phyloP scores from a whole-genome alignment of 2,329 filamentous ascomycete species.

The Verticillium klebahnii region DNA sequence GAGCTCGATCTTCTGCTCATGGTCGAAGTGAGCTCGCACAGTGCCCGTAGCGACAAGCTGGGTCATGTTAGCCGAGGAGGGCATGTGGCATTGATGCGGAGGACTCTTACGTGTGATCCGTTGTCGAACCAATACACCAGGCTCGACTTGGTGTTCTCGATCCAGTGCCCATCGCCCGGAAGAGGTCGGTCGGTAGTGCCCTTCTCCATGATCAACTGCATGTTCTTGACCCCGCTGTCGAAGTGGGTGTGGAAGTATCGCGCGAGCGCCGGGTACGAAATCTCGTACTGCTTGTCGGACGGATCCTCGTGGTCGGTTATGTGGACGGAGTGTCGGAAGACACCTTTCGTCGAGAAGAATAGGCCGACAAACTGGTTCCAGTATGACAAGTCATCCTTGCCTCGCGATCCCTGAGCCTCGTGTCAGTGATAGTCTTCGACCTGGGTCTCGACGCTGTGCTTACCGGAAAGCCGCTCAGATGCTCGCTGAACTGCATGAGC shows the following conservation, averaged over 20 bases:
- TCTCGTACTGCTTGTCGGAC: conserved; percentile 78
- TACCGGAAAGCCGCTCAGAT: conserved; percentile 54
- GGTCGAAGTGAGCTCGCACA: conserved; percentile 75
- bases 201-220: conserved; percentile 81
- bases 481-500: conserved; percentile 59
- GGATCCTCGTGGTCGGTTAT: conserved; percentile 49
- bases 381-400: conserved; percentile 64
- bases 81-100: not conserved
- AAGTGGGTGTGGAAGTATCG: conserved; percentile 91
- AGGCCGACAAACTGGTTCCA: conserved; percentile 77
- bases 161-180: conserved; percentile 62
- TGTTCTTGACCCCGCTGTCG: conserved; percentile 76
- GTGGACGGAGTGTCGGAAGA: conserved; percentile 69
- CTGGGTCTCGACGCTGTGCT: not conserved
- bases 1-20: conserved; percentile 73
- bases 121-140: conserved; percentile 88
- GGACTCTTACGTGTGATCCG: conserved; percentile 66
- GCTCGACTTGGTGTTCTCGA: conserved; percentile 72
- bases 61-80: not conserved
- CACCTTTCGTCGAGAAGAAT: conserved; percentile 75
- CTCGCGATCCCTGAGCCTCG: conserved; percentile 44
- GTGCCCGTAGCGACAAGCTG: conserved; percentile 74
- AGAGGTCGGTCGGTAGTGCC: conserved; percentile 50
- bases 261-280: conserved; percentile 73
- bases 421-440: not conserved